Evolutionary conservation across 495 filamentous ascomycete genomes (phyloP).

Genomic region (Aspergillus kassunensis): DNA sequence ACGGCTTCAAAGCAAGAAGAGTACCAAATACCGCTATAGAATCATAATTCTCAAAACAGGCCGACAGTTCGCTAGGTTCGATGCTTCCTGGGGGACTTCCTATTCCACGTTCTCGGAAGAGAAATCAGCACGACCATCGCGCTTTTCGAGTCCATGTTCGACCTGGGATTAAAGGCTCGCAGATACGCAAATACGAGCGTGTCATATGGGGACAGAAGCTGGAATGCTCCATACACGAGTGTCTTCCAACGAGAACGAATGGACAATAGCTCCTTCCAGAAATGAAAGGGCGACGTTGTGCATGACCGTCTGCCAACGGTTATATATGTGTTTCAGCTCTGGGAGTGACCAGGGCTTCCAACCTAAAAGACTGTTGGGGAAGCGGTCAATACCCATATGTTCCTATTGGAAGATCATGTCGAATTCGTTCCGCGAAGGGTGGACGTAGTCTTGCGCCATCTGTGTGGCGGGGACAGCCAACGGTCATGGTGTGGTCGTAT

Average conservation of each 20-base stretch:
- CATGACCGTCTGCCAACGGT: neutral
- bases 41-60: neutral
- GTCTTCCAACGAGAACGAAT: too few species aligned
- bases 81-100: neutral
- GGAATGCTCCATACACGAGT: too few species aligned
- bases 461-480: slow-evolving; percentile 43
- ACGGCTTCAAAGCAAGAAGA: neutral
- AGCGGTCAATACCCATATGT: slow-evolving; percentile 44
- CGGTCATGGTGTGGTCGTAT: slow-evolving; percentile 44
- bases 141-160: too few species aligned
- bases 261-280: too few species aligned
- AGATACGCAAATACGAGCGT: too few species aligned
- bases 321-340: slow-evolving; percentile 30
- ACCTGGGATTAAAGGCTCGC: neutral
- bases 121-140: neutral
- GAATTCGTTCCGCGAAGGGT: slow-evolving; percentile 41
- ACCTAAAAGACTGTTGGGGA: slow-evolving; percentile 30
- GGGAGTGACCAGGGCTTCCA: slow-evolving; percentile 30
- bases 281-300: neutral
- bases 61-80: neutral
- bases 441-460: slow-evolving; percentile 36
- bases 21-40: neutral
- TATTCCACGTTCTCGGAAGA: neutral
- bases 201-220: too few species aligned
- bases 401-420: slow-evolving; percentile 57